phyloP scores from a whole-genome alignment of 2,329 filamentous ascomycete genomes.

The Claviceps sp. region DNA sequence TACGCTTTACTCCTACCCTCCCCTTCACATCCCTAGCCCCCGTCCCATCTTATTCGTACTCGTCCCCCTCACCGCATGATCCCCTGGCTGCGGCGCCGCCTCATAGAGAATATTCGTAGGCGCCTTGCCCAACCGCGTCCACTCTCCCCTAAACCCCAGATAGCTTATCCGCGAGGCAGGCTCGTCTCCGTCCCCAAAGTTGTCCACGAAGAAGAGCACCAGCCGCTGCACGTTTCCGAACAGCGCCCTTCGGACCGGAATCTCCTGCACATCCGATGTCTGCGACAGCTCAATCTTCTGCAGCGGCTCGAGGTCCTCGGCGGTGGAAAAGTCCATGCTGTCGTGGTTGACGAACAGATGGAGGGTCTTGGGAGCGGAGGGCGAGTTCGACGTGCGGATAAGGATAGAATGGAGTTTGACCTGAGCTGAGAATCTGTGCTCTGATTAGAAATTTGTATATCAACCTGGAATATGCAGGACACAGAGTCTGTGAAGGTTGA shows the following conservation, averaged over 20 bases:
- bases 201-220: constrained; percentile 82
- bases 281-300: constrained; percentile 69
- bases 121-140: constrained; percentile 60
- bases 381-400: constrained; percentile 60
- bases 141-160: constrained; percentile 87
- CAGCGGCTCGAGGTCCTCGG: constrained; percentile 54
- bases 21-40: constrained; percentile 31
- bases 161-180: constrained; percentile 71
- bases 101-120: constrained; percentile 85
- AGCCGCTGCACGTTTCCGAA: constrained; percentile 79
- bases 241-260: constrained; percentile 73
- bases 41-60: constrained; percentile 39
- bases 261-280: constrained; percentile 71
- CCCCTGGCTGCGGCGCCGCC: constrained; percentile 78
- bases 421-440: constrained; percentile 75
- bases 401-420: constrained; percentile 85
- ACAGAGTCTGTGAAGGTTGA: no score
- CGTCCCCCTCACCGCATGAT: constrained; percentile 59
- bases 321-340: constrained; percentile 72
- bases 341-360: constrained; percentile 81
- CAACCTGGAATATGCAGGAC: no score
- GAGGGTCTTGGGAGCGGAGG: constrained; percentile 64
- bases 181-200: constrained; percentile 69
- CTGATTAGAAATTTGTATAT: background rate
- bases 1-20: constrained; percentile 18